Percentiles rank a stretch among this genome's conserved stretches.
These are phyloP conservation scores for Eucalyptus virginea DNA, from an alignment of 345 rosid genomes.

Conservation along the genomic window DNA sequence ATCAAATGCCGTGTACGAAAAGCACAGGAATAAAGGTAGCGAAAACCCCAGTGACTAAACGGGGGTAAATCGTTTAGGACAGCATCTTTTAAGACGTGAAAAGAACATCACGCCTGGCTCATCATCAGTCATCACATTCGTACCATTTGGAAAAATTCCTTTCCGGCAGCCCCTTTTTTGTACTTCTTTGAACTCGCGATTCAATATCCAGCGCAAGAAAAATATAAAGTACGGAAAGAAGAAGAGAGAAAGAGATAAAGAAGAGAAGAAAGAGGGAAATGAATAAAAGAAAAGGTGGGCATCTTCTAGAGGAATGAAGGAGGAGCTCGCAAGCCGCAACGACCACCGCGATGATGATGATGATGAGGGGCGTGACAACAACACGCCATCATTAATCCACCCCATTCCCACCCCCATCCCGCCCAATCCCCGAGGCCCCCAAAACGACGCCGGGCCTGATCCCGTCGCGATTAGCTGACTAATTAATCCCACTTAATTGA, in stretches of 20 bases:
- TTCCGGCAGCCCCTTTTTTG: background rate
- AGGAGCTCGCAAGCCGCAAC: background rate
- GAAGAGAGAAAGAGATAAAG: background rate
- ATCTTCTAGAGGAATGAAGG: background rate
- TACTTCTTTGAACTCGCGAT: background rate
- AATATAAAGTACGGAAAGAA: too few relatives aligned
- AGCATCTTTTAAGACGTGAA: background rate
- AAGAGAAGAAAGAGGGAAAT: background rate
- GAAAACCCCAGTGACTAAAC: background rate
- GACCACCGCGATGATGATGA: background rate
- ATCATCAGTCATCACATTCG: background rate
- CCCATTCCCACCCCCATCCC: background rate
- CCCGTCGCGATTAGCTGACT: background rate
- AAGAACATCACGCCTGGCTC: background rate
- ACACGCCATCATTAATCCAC: background rate
- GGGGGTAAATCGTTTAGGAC: background rate
- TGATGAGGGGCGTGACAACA: background rate
- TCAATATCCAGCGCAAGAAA: background rate
- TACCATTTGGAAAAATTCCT: background rate
- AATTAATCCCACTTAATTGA: background rate
- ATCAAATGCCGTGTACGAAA: background rate
- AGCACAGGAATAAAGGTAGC: background rate
- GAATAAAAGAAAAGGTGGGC: background rate
- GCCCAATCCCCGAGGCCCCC: background rate
- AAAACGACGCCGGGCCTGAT: background rate